Conservation (phyloP, 345 rosid species). For the Syzygium oleosum region DNA sequence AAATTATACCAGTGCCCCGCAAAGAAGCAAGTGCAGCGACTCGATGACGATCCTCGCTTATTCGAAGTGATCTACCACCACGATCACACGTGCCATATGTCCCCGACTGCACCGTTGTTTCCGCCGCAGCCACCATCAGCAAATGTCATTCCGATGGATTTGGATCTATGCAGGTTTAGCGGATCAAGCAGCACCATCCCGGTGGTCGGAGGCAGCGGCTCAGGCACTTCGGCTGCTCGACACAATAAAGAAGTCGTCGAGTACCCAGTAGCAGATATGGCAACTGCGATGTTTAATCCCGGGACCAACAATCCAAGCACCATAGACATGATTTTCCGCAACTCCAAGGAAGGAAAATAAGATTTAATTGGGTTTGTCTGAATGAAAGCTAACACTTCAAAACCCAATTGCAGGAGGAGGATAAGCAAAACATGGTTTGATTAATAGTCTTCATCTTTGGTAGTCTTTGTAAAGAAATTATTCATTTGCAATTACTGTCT, state of each 20-base stretch:
- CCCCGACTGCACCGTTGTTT: slow-evolving; percentile 41
- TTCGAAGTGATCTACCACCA: slow-evolving; percentile 52
- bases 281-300: slow-evolving; percentile 50
- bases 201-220: not conserved
- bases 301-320: slow-evolving; percentile 29
- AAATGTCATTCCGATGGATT: not conserved
- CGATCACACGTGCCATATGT: slow-evolving; percentile 67
- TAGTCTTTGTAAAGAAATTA: not conserved
- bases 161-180: not conserved
- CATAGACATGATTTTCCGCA: slow-evolving; percentile 45
- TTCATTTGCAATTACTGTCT: not conserved
- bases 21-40: slow-evolving; percentile 78
- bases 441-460: not conserved
- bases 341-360: not conserved
- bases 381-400: not conserved
- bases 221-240: not conserved
- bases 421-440: not conserved
- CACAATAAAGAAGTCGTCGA: not conserved
- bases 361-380: not conserved
- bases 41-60: slow-evolving; percentile 49
- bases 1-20: slow-evolving; percentile 76
- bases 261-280: slow-evolving; percentile 34
- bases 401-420: not conserved
- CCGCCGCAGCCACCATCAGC: slow-evolving; percentile 1
- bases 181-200: not conserved